These are phyloP conservation scores for Quercus parvula DNA, from an alignment of 306 rosid genomes.

Conservation along the genomic window DNA sequence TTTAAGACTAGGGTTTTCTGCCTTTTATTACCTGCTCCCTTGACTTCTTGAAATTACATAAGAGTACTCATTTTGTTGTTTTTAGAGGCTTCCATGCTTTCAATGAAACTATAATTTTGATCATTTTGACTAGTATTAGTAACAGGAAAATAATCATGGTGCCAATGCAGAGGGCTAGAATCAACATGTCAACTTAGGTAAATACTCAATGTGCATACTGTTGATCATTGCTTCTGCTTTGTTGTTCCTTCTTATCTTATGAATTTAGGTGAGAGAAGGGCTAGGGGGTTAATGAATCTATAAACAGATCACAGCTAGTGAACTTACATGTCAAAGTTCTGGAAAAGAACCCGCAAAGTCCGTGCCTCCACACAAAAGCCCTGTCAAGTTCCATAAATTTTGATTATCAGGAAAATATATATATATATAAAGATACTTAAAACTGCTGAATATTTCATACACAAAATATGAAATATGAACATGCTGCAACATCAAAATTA, in stretches of 20 bases:
- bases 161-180: no score
- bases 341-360: conserved; percentile 81
- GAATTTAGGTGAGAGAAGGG: background rate
- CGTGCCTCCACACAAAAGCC: conserved; percentile 96
- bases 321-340: conserved; percentile 90
- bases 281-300: background rate
- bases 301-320: conserved; percentile 10
- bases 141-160: background rate
- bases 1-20: background rate
- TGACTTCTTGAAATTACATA: background rate
- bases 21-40: background rate
- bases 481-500: conserved; percentile 36
- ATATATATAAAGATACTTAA: background rate
- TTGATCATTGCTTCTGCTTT: background rate
- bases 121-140: background rate
- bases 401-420: conserved; percentile 10
- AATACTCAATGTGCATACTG: background rate
- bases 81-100: background rate
- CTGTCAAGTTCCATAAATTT: conserved; percentile 46
- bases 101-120: background rate
- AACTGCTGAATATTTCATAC: conserved; percentile 18
- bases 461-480: conserved; percentile 3
- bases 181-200: background rate
- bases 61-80: background rate
- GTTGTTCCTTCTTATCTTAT: background rate